phyloP scores from a whole-genome alignment of 768 basidiomycete genomes.

The Suillus plorans region DNA sequence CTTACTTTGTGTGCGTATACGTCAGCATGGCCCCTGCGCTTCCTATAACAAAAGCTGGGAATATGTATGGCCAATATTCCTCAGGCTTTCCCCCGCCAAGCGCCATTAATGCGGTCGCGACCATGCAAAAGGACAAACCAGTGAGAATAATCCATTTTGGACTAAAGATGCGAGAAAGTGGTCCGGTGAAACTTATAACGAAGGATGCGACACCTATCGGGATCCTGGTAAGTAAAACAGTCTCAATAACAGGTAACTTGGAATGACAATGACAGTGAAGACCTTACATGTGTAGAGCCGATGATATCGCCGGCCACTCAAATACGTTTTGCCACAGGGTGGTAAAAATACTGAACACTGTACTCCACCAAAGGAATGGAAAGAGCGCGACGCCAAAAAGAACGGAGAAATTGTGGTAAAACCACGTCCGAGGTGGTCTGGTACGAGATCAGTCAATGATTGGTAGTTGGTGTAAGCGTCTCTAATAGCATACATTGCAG shows the following conservation, averaged over 20 bases:
- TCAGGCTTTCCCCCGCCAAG: slow-evolving; percentile 39
- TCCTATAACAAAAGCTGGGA: slow-evolving; percentile 52
- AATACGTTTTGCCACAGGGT: slow-evolving; percentile 43
- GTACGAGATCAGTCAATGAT: neutral
- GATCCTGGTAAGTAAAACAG: slow-evolving; percentile 26
- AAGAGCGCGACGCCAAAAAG: slow-evolving; percentile 38
- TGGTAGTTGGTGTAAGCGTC: neutral
- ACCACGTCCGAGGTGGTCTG: slow-evolving; percentile 45
- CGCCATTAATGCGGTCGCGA: slow-evolving; percentile 42
- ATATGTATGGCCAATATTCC: slow-evolving; percentile 46
- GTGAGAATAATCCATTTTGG: slow-evolving; percentile 47
- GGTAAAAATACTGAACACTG: slow-evolving; percentile 34
- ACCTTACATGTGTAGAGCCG: slow-evolving; percentile 40
- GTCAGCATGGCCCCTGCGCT: slow-evolving; percentile 44
- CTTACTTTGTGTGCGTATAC: slow-evolving; percentile 51
- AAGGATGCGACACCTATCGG: slow-evolving; percentile 43
- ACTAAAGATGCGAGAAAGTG: slow-evolving; percentile 35
- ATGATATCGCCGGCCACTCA: slow-evolving; percentile 40
- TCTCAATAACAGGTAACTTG: slow-evolving; percentile 6
- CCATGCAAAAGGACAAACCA: slow-evolving; percentile 38
- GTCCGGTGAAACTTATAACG: slow-evolving; percentile 38
- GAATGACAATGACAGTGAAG: neutral
- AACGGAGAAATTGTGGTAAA: slow-evolving; percentile 40
- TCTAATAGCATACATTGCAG: slow-evolving; percentile 38
- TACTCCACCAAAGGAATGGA: slow-evolving; percentile 44